These are phyloP conservation scores for Monosporascus ibericus DNA, from an alignment of 2,329 filamentous ascomycete species.

Conservation along the genomic window DNA sequence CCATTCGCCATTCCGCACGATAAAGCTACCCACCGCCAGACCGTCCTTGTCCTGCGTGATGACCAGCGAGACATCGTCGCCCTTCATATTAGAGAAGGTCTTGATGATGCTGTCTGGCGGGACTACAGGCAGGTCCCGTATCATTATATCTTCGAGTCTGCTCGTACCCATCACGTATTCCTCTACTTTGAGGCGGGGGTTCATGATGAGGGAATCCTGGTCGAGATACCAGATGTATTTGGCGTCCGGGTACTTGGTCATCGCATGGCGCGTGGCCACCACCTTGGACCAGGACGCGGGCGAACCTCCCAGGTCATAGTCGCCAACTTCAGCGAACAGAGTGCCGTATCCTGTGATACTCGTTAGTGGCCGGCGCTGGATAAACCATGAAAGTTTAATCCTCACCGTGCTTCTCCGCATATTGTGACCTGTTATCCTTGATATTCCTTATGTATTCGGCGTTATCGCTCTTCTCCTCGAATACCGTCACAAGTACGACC, in stretches of 20 bases:
- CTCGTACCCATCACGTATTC: constrained; percentile 61
- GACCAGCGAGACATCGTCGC: constrained; percentile 72
- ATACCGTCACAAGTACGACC: constrained; percentile 76
- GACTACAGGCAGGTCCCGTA: constrained; percentile 78
- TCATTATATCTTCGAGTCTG: constrained; percentile 71
- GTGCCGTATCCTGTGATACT: constrained; percentile 67
- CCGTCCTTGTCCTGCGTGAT: constrained; percentile 81
- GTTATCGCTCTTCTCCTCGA: constrained; percentile 63
- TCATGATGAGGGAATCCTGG: constrained; percentile 82
- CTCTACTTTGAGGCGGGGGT: constrained; percentile 63
- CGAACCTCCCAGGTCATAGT: constrained; percentile 64
- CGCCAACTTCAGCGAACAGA: constrained; percentile 70
- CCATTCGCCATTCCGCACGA: constrained; percentile 82
- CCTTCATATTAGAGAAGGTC: constrained; percentile 78
- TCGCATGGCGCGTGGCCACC: constrained; percentile 81
- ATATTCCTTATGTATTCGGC: constrained; percentile 66
- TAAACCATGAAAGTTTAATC: background rate
- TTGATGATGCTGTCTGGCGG: constrained; percentile 96
- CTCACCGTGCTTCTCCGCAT: constrained; percentile 79
- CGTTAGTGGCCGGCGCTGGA: constrained; percentile 6
- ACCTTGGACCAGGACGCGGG: constrained; percentile 68
- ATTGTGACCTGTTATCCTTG: constrained; percentile 75
- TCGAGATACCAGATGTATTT: constrained; percentile 86
- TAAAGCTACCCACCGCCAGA: constrained; percentile 68
- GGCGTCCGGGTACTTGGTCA: constrained; percentile 70